A percentile compares a stretch with the other conserved stretches of the same genome.
Conservation (phyloP, 345 rosid species). For the Erucastrum elatum region DNA sequence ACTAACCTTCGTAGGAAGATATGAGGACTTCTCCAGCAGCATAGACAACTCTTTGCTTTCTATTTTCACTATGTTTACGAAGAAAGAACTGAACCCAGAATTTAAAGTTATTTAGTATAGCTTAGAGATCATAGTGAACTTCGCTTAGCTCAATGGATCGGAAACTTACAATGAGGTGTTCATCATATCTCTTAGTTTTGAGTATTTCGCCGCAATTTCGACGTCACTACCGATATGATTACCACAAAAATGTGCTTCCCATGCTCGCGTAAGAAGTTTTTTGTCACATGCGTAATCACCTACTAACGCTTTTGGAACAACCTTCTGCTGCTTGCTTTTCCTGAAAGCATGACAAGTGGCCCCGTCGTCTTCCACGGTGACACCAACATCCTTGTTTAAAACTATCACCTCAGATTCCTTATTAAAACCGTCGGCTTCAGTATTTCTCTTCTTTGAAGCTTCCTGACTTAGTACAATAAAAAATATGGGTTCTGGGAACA, state of each 20-base stretch:
- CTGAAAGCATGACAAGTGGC: neutral
- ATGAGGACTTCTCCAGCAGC: neutral
- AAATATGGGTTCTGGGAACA: no score
- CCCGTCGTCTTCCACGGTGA: no score
- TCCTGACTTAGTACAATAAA: no score
- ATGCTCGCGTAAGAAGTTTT: neutral
- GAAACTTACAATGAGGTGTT: neutral
- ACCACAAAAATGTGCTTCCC: neutral
- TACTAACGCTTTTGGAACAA: neutral
- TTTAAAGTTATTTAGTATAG: no score
- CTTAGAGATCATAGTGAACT: no score
- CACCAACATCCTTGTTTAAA: no score
- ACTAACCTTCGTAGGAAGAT: neutral
- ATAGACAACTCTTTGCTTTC: neutral
- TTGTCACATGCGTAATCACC: neutral
- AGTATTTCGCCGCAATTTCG: neutral
- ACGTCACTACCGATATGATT: neutral
- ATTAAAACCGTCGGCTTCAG: no score
- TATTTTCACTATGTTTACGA: neutral
- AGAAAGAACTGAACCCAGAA: neutral
- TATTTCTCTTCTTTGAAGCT: no score
- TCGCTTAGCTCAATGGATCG: no score
- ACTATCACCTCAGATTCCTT: no score
- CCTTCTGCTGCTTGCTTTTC: neutral
- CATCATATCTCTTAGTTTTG: neutral